These are phyloP conservation scores for Ophiocordyceps sinensis DNA, from an alignment of 2,329 filamentous ascomycete species.

Conservation along the genomic window DNA sequence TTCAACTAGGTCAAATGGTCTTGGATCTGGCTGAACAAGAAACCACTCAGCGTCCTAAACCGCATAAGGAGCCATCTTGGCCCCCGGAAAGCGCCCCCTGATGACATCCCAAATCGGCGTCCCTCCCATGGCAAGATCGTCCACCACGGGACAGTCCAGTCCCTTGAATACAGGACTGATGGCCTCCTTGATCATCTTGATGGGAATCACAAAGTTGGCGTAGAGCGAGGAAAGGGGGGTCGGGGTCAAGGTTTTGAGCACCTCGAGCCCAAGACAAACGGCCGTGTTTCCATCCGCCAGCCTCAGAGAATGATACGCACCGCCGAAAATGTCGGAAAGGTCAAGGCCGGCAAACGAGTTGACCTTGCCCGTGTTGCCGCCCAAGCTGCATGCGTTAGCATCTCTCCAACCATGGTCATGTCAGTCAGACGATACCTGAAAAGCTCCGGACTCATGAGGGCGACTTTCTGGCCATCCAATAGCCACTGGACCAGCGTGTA, in stretches of 20 bases:
- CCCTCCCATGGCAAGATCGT: neutral
- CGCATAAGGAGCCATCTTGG: no score
- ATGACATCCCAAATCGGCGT: neutral
- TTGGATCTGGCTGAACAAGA: no score
- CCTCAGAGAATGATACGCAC: neutral
- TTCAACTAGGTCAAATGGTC: no score
- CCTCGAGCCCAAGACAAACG: neutral
- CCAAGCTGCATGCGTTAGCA: neutral
- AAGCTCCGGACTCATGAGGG: neutral
- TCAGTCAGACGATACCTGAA: neutral
- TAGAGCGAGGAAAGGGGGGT: neutral
- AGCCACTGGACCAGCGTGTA: neutral
- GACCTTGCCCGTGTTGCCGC: neutral
- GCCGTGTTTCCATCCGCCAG: neutral
- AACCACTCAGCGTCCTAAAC: no score
- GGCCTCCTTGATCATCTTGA: neutral
- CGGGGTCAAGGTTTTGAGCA: neutral
- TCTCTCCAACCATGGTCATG: neutral
- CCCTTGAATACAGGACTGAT: neutral
- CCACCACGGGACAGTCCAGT: neutral
- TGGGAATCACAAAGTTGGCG: neutral
- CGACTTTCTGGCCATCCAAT: neutral
- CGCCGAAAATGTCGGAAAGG: neutral
- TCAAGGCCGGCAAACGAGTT: neutral
- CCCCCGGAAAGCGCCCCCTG: neutral